Base-by-base conservation (phyloP, 805 yeast genomes). In the Blastobotrys peoriensis region DNA sequence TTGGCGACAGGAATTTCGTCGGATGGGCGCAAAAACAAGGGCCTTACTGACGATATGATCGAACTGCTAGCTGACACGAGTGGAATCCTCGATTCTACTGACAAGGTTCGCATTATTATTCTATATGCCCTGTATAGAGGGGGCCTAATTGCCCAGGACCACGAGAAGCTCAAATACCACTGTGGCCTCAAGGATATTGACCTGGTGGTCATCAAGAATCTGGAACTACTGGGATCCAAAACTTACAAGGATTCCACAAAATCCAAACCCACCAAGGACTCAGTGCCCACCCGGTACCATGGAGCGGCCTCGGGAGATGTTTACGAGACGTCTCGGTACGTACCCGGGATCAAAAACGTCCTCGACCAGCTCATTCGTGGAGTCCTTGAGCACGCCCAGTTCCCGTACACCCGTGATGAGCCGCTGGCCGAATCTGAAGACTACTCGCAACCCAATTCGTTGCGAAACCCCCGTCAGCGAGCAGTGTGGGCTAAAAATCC, bases 91-190 rank as follows among this genome's bases (percentile, higher is more conserved):
- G 76, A 69, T 22, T 69, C 71, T 45, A 74, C 74, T 15, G 95
- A 86, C 57, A 86, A 86, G 58, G 67, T 87, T 45, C 74, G 98
- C 48, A 67, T 84, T 22, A 75, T 93, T 10, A 67, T 85, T 17
- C 65, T 84, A 1, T 93, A 93, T 62, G 82, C 86, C 0, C 61
- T 88, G 22, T 83, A 79, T 60, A 73, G 98, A 52, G 91, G 89
- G 3, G 96, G 96, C 0, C 64, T 66, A 2, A 65, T 93, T 13
- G 83, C 79, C 55, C 59, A 72, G 5, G 99, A 93, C 66, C 76
- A 83, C 50, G 63, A 68, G 40, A 87, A 89, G 59, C 65, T 93
- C 33, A 72, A 81, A 35, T 66, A 73, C 40, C 93, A 83, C 22
- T 60, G 68, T 0, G 58, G 64, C 4, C 66, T 70, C 9, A 64